These are phyloP conservation scores for Trichoderma asperellum DNA, from an alignment of 2,329 filamentous ascomycete species.

Conservation along the genomic window DNA sequence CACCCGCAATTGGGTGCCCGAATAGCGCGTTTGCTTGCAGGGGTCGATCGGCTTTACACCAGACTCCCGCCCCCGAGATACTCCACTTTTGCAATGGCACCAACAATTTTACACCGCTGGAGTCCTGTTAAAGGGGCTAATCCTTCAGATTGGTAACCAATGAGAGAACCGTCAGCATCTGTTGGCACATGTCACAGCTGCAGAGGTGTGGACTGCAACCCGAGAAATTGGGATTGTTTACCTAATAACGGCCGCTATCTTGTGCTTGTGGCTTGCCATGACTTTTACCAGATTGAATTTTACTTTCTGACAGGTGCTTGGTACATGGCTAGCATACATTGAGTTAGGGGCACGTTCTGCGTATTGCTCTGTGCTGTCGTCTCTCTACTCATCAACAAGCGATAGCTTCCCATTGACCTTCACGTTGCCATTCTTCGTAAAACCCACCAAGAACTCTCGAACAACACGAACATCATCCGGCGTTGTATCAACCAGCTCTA, in stretches of 20 bases:
- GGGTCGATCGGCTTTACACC: background rate
- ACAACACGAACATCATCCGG: conserved; percentile 25
- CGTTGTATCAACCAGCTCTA: conserved; percentile 32
- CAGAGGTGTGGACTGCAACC: conserved; percentile 1
- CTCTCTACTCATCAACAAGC: background rate
- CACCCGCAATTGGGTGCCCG: background rate
- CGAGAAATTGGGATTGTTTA: conserved; percentile 13
- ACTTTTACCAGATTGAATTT: background rate
- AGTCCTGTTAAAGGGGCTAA: background rate
- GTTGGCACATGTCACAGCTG: background rate
- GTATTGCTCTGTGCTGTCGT: background rate
- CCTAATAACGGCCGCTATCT: background rate
- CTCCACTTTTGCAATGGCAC: background rate
- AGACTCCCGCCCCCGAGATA: background rate
- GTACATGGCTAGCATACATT: background rate
- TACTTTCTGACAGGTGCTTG: background rate
- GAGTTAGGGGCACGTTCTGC: background rate
- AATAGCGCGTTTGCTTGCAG: background rate
- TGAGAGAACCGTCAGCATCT: background rate
- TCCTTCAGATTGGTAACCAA: conserved; percentile 19
- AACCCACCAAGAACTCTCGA: conserved; percentile 6
- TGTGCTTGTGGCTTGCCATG: background rate
- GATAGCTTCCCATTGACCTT: conserved; percentile 10
- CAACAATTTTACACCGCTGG: conserved; percentile 10
- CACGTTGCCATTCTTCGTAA: conserved; percentile 1